Base-by-base conservation (phyloP, 441 rosid species). In the Capsella rubella region DNA sequence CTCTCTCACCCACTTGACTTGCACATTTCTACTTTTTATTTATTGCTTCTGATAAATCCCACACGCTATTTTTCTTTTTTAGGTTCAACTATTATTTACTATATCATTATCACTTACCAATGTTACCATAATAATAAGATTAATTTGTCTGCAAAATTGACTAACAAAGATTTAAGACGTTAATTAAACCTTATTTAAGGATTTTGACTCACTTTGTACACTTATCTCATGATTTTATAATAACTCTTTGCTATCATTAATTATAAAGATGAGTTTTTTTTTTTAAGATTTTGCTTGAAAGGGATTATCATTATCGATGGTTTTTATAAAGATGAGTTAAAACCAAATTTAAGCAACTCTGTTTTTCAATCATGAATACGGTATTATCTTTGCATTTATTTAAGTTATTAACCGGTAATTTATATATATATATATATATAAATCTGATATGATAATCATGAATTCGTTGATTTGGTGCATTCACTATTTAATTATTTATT, bases 11-110 rank as follows among this genome's bases (percentile, higher is more conserved):
- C 63, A 75, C 61, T 67, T 67, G 63, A 67, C 73, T 59, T 73
- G 2, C 78, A 37, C 72, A 57, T 39, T 66, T 66, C 72, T 2
- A 40, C 67, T 64, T 73, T 74, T 74, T 4, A 65, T 56, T 74
- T 74, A 65, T 74, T 74, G 59, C 67, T 58, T 65, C 10, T 40
- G 18, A 7, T 6, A 7, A 6, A 37, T 51, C 78, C 59, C 42
- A 57, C 35, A 49, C 66, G 67, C 67, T 58, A 39, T 67, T 13
- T 58, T 50, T 18, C 45, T 43, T 72, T 53, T 34, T 35, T 35
- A 3, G 39, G 13, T 40, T 67, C 72, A 37, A 27, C 66, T 57
- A 47, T 65, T 64, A 5, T 10, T 3, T 49, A 21, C 25, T 21
- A 21, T 21, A 21, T 21, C 25, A 21, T 21, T 21, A 21, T 21